These are phyloP conservation scores for Phytophthora sansomeana DNA, from an alignment of 352 stramenopile genomes.

Conservation along the genomic window DNA sequence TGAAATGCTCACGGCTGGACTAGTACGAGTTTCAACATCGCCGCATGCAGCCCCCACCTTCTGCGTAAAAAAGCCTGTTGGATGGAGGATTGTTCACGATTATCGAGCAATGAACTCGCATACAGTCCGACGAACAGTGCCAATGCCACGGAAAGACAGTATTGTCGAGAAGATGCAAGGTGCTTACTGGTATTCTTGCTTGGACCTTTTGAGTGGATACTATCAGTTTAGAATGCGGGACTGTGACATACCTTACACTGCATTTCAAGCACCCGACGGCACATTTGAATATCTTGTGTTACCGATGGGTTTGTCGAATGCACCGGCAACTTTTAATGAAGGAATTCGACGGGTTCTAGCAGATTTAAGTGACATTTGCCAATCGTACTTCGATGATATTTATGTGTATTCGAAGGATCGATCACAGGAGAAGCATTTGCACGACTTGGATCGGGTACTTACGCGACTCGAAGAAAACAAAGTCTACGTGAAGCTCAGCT, in stretches of 20 bases:
- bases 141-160: not conserved
- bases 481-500: conserved; percentile 25
- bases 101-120: not conserved
- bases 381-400: no score
- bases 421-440: not conserved
- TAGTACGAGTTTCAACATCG: not conserved
- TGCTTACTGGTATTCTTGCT: not conserved
- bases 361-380: conserved; percentile 5
- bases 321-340: no score
- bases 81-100: not conserved
- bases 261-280: conserved; percentile 19
- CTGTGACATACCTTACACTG: conserved; percentile 17
- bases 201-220: not conserved
- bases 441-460: not conserved
- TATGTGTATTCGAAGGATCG: not conserved
- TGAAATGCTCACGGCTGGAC: no score
- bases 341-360: no score
- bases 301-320: conserved; percentile 18
- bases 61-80: not conserved
- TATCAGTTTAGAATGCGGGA: not conserved
- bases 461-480: not conserved
- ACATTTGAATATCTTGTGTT: conserved; percentile 9
- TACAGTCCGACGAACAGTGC: not conserved
- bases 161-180: not conserved
- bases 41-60: not conserved